Base-by-base conservation (phyloP, 768 basidiomycete species). In the Nidularia pulvinata region DNA sequence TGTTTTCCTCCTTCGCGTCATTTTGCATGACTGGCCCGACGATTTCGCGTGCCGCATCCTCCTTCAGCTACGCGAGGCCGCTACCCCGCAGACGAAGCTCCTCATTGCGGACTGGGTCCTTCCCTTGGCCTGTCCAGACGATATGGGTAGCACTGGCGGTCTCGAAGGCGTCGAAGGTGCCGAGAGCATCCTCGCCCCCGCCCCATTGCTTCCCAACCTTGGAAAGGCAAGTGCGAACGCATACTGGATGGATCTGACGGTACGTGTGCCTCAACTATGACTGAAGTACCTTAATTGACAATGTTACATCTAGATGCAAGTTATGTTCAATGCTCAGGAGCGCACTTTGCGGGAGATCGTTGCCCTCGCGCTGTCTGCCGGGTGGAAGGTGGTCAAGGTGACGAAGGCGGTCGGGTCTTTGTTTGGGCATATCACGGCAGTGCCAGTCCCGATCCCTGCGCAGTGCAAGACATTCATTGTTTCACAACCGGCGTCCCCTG, bases 11-110 rank as follows among this genome's bases (percentile, higher is more conserved):
- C 71, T 91, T 33, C 82, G 89, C 22, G 83, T 85, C 16, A 80
- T 91, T 37, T 72, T 89, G 34, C 90, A 93, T 59, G 90, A 93
- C 61, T 91, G 90, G 89, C 84, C 88, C 1, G 86, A 91, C 57
- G 71, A 70, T 1, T 78, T 71, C 57, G 82, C 81, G 19, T 71
- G 75, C 33, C 63, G 65, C 48, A 80, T 83, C 42, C 70, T 82
- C 5, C 59, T 77, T 14, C 67, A 69, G 1, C 66, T 81, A 34
- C 69, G 80, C 25, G 73, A 76, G 50, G 78, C 80, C 6, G 78
- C 81, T 3, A 67, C 71, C 4, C 77, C 78, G 0, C 66, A 73
- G 2, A 91, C 89, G 25, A 80, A 73, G 53, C 72, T 92, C 2
- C 70, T 93, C 34, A 78, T 93, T 42, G 88, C 83, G 0, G 90